Percentiles rank a stretch among this genome's conserved stretches.
These are phyloP conservation scores for Aspergillus candidus DNA, from an alignment of 2,329 filamentous ascomycete genomes.

Conservation along the genomic window DNA sequence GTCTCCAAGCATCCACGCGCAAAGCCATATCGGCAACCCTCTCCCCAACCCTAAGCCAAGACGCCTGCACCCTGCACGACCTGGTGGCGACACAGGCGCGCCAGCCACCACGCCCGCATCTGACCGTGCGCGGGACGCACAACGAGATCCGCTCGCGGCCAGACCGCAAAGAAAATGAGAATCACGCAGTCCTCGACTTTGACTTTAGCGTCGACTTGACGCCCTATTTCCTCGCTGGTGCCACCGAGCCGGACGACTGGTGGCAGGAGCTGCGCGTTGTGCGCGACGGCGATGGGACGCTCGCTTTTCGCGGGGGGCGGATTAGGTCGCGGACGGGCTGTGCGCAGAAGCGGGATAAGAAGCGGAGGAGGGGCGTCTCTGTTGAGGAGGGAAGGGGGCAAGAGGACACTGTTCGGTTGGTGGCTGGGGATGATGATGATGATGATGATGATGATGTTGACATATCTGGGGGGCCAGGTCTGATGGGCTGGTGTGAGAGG, in stretches of 20 bases:
- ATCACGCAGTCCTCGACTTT: constrained; percentile 25
- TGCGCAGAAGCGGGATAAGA: neutral
- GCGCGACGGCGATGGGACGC: constrained; percentile 17
- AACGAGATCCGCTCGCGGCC: constrained; percentile 29
- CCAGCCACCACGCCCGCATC: constrained; percentile 29
- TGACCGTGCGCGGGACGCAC: constrained; percentile 52
- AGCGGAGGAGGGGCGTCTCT: constrained; percentile 2
- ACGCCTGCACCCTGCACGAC: constrained; percentile 31
- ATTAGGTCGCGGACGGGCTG: constrained; percentile 2
- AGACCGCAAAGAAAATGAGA: constrained; percentile 17
- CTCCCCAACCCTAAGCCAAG: constrained; percentile 7
- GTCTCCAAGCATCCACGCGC: constrained; percentile 2
- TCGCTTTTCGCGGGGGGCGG: constrained; percentile 23
- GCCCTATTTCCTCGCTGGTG: constrained; percentile 13
- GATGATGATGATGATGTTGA: constrained; percentile 7
- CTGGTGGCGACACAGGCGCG: constrained; percentile 21
- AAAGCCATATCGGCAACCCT: constrained; percentile 4
- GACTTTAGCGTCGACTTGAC: constrained; percentile 23
- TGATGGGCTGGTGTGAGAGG: constrained; percentile 30
- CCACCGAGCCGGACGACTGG: constrained; percentile 7
- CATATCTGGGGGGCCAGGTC: constrained; percentile 4
- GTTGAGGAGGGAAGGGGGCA: no score
- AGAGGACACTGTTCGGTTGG: neutral
- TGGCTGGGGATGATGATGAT: constrained; percentile 10
- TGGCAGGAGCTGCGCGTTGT: constrained; percentile 16